phyloP scores from a whole-genome alignment of 2,329 filamentous ascomycete species.

The Alternaria alternata region DNA sequence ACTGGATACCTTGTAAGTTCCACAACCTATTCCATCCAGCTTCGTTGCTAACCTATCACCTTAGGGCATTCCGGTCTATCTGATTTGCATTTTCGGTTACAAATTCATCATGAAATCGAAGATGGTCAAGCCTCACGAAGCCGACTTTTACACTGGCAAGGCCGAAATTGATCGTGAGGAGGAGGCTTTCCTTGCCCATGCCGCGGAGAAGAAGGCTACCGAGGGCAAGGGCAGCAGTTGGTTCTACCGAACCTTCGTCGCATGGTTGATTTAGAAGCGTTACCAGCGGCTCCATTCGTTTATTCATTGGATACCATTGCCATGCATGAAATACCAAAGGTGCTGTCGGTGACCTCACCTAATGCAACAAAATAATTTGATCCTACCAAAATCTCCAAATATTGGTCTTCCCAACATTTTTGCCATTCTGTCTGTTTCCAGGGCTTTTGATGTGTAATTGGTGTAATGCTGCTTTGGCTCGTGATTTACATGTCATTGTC shows the following conservation, averaged over 20 bases:
- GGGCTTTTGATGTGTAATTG: background rate
- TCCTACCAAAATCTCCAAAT: background rate
- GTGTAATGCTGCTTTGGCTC: background rate
- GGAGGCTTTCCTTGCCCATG: slow-evolving; percentile 69
- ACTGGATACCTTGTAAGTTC: slow-evolving; percentile 67
- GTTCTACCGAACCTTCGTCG: slow-evolving; percentile 67
- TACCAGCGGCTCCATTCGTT: background rate
- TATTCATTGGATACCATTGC: background rate
- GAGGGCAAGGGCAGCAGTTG: slow-evolving; percentile 51
- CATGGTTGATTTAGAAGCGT: slow-evolving; percentile 66
- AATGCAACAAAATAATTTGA: background rate
- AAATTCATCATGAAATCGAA: slow-evolving; percentile 39
- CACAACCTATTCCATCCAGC: background rate
- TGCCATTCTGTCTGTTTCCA: background rate
- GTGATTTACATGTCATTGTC: background rate
- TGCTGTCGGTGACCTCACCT: background rate
- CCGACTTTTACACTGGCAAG: slow-evolving; percentile 77
- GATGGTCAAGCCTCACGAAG: slow-evolving; percentile 63
- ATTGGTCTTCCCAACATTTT: background rate
- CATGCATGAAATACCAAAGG: slow-evolving; percentile 1
- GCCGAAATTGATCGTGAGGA: slow-evolving; percentile 77
- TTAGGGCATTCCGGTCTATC: slow-evolving; percentile 76
- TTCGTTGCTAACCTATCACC: slow-evolving; percentile 53
- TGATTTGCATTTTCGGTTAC: slow-evolving; percentile 70
- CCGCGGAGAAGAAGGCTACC: slow-evolving; percentile 54